These are phyloP conservation scores for Penicillium dipodomyicola DNA, from an alignment of 495 filamentous ascomycete genomes.

Conservation along the genomic window DNA sequence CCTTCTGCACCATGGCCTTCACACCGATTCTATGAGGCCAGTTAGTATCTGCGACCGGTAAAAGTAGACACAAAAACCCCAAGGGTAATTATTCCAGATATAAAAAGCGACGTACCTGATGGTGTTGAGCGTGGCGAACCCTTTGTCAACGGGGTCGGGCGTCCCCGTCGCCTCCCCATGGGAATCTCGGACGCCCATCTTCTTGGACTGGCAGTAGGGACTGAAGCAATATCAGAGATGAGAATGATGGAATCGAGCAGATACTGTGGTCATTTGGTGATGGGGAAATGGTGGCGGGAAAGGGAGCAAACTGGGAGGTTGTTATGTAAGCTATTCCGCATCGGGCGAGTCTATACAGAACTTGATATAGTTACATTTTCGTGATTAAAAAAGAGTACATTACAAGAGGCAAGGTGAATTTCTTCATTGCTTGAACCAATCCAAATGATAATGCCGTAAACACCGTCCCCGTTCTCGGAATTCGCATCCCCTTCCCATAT, in stretches of 20 bases:
- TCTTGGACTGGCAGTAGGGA: conserved; percentile 14
- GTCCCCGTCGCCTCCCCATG: conserved; percentile 52
- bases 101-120: conserved; percentile 55
- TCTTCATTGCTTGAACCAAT: not conserved
- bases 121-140: conserved; percentile 74
- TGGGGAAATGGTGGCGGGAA: conserved; percentile 7
- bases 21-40: conserved; percentile 60
- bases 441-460: not conserved
- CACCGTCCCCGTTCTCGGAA: not conserved
- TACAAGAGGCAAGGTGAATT: not conserved
- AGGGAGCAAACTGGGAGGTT: conserved; percentile 6
- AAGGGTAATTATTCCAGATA: not conserved
- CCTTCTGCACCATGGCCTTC: conserved; percentile 70
- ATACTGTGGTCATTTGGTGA: conserved; percentile 22
- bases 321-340: conserved; percentile 9
- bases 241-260: conserved; percentile 23
- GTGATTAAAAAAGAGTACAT: not conserved
- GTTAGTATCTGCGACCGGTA: conserved; percentile 49
- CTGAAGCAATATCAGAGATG: conserved; percentile 20
- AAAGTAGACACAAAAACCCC: conserved; percentile 26
- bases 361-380: not conserved
- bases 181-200: conserved; percentile 49
- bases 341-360: conserved; percentile 1
- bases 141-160: conserved; percentile 67
- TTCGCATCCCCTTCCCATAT: not conserved